Percentiles rank a stretch among this genome's conserved stretches.
Evolutionary conservation across 345 rosid genomes (phyloP).

Genomic region (Alliaria petiolata): DNA sequence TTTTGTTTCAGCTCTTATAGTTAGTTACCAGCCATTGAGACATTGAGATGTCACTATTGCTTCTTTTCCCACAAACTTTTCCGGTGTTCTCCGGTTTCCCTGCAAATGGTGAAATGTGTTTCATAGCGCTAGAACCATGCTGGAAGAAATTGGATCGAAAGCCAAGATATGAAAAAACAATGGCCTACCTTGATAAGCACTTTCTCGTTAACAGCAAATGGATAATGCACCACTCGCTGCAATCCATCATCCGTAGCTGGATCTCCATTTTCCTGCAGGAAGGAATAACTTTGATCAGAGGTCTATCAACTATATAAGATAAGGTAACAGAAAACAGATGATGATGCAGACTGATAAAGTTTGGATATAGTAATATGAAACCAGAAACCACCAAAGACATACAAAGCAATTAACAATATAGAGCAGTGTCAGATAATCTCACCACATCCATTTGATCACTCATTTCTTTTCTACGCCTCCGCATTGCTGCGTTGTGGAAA

Average conservation of each 20-base stretch:
- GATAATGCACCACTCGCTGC: conserved; percentile 79
- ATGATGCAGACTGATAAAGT: neutral
- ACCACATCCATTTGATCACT: conserved; percentile 68
- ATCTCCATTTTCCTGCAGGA: conserved; percentile 73
- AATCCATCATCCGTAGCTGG: conserved; percentile 55
- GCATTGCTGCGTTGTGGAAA: conserved; percentile 84
- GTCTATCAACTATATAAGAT: too few relatives aligned
- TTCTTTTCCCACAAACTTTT: conserved; percentile 96
- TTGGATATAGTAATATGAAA: neutral
- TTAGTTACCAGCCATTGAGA: conserved; percentile 88
- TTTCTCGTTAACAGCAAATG: conserved; percentile 90
- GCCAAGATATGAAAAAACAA: neutral
- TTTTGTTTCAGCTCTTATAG: conserved; percentile 12
- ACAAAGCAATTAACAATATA: neutral
- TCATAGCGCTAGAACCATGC: conserved; percentile 6
- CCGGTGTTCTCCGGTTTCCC: conserved; percentile 97
- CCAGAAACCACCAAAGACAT: conserved; percentile 3
- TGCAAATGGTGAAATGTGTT: conserved; percentile 33
- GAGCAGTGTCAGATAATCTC: conserved; percentile 59
- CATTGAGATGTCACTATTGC: conserved; percentile 94
- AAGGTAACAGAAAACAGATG: too few relatives aligned
- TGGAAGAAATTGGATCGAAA: too few relatives aligned
- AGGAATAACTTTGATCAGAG: neutral
- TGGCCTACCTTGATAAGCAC: conserved; percentile 77
- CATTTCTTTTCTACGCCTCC: conserved; percentile 93